phyloP scores from a whole-genome alignment of 202 grass and related monocot species.

The Hordeum pubiflorum region DNA sequence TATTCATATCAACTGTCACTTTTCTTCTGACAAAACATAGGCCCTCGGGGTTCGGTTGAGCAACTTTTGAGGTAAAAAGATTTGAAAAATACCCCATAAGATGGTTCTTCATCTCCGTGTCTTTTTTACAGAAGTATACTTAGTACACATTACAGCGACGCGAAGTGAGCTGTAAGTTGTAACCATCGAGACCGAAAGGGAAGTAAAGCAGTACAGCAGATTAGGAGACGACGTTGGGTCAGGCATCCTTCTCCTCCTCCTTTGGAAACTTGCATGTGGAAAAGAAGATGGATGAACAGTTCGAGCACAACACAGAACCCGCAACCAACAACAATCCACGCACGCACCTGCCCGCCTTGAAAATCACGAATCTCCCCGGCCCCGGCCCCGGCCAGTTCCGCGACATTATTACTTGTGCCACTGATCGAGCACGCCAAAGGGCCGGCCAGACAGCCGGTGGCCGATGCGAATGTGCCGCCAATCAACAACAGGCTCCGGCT shows the following conservation, averaged over 20 bases:
- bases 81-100: too few species aligned
- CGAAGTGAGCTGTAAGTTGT: not conserved
- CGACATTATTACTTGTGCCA: too few species aligned
- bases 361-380: not conserved
- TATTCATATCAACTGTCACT: too few species aligned
- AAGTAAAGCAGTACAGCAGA: not conserved
- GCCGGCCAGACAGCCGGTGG: not conserved
- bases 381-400: not conserved
- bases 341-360: conserved; percentile 8
- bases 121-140: too few species aligned
- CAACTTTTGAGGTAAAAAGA: too few species aligned
- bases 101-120: too few species aligned
- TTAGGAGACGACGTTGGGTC: conserved; percentile 35
- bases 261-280: conserved; percentile 24
- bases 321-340: conserved; percentile 2
- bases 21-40: too few species aligned
- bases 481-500: not conserved
- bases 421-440: not conserved
- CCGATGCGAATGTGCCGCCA: conserved; percentile 26
- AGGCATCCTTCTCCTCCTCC: conserved; percentile 50
- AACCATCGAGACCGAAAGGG: not conserved
- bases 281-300: conserved; percentile 22
- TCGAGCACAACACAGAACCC: not conserved
- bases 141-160: not conserved
- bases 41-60: too few species aligned